These are phyloP conservation scores for Xylariales sp. DNA, from an alignment of 2,329 filamentous ascomycete species.

Conservation along the genomic window DNA sequence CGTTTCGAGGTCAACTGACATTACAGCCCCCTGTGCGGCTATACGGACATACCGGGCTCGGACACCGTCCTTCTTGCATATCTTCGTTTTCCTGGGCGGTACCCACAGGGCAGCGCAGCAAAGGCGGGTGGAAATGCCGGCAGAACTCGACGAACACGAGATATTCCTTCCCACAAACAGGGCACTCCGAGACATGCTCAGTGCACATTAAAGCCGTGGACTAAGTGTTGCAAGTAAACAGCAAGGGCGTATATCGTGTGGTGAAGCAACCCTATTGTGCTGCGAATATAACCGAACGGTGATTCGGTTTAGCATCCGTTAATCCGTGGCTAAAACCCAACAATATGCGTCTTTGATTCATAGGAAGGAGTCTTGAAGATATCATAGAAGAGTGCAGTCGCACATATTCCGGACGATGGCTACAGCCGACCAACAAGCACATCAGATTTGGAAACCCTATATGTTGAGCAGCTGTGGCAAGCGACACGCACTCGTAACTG, in stretches of 20 bases:
- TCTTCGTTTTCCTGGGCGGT: constrained; percentile 53
- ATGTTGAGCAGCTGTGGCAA: constrained; percentile 40
- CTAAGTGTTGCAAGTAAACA: constrained; percentile 31
- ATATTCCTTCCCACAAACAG: constrained; percentile 70
- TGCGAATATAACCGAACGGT: constrained; percentile 40
- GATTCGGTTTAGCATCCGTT: constrained; percentile 45
- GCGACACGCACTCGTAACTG: constrained; percentile 37
- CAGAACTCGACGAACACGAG: constrained; percentile 70
- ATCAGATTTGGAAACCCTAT: constrained; percentile 36
- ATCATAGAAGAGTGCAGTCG: constrained; percentile 39
- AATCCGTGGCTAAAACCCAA: constrained; percentile 42
- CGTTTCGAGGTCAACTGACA: constrained; percentile 59
- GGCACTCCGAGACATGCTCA: constrained; percentile 67
- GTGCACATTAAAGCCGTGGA: constrained; percentile 66
- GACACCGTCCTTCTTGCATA: constrained; percentile 66
- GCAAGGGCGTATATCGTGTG: constrained; percentile 38
- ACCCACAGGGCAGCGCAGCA: constrained; percentile 60
- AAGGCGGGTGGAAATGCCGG: constrained; percentile 61
- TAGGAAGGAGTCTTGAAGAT: constrained; percentile 36
- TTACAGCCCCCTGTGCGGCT: constrained; percentile 66
- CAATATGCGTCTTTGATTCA: constrained; percentile 42
- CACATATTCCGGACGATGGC: constrained; percentile 37
- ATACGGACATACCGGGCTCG: constrained; percentile 70
- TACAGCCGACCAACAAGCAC: constrained; percentile 38
- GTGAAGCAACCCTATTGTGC: constrained; percentile 43